phyloP scores from a whole-genome alignment of 73 alveolate species.

The Paramecium sexaurelia region DNA sequence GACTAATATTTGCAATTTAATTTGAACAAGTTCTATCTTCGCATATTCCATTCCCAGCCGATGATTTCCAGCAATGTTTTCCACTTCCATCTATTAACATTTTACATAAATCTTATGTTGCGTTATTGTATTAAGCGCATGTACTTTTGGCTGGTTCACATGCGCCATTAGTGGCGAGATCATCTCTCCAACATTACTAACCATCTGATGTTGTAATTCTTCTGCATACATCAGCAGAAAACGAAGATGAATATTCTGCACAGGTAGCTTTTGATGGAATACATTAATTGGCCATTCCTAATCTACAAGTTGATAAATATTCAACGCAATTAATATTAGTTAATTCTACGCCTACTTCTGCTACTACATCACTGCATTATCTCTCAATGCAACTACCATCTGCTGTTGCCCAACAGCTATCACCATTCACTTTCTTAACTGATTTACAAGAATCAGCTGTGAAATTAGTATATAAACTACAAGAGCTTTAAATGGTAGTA shows the following conservation, averaged over 20 bases:
- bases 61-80: neutral
- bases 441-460: neutral
- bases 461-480: neutral
- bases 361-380: neutral
- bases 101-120: neutral
- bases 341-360: neutral
- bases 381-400: constrained; percentile 26
- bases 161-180: neutral
- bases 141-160: neutral
- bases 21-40: neutral
- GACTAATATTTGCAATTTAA: neutral
- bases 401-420: constrained; percentile 4
- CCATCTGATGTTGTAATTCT: neutral
- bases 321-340: neutral
- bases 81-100: neutral
- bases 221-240: neutral
- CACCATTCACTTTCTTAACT: neutral
- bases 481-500: neutral
- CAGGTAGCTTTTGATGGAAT: neutral
- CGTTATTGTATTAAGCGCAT: neutral
- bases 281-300: neutral
- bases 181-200: neutral
- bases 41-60: neutral
- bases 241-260: neutral
- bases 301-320: neutral